Conservation (phyloP, 2,329 filamentous ascomycete species). For the Pleomassaria siparia region DNA sequence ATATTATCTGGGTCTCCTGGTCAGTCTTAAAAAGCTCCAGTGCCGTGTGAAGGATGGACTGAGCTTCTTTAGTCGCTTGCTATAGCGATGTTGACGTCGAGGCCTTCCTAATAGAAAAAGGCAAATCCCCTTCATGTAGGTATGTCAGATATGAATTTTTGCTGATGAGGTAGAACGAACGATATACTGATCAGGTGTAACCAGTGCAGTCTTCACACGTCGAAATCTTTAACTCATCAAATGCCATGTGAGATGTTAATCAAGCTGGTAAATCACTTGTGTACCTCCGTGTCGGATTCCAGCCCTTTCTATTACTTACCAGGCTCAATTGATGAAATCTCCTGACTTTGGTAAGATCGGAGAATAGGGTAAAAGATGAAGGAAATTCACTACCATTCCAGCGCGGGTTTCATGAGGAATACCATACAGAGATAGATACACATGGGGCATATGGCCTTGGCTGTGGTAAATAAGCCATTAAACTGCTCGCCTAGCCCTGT, state of each 20-base stretch:
- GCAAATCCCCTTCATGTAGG: no score
- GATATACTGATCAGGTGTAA: no score
- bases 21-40: not conserved
- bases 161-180: not conserved
- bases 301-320: no score
- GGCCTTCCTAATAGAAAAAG: constrained; percentile 1
- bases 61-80: constrained; percentile 2
- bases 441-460: no score
- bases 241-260: no score
- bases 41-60: not conserved
- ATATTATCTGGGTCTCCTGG: not conserved
- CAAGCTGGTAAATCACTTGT: no score
- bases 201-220: no score
- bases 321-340: constrained; percentile 8
- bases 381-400: constrained; percentile 5
- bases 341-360: constrained; percentile 15
- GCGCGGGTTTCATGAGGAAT: not conserved
- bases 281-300: no score
- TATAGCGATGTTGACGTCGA: constrained; percentile 4
- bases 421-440: constrained; percentile 1
- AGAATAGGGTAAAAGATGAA: constrained; percentile 24
- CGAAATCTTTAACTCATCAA: no score
- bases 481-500: no score
- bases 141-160: no score
- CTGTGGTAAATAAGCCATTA: no score